These are phyloP conservation scores for Candida railenensis DNA, from an alignment of 805 yeast genomes.

Conservation along the genomic window DNA sequence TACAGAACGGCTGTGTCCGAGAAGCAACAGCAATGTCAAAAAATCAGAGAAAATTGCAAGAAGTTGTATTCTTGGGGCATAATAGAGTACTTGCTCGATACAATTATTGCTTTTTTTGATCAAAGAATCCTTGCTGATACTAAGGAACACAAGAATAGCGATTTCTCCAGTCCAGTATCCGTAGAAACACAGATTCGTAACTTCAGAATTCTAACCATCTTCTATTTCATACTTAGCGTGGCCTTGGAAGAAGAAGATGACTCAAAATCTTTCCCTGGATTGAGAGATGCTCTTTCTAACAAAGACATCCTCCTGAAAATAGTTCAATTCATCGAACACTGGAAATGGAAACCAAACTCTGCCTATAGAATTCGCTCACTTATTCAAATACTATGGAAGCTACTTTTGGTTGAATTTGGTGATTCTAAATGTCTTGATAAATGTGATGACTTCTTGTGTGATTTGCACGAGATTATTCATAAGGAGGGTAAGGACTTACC, in stretches of 20 bases:
- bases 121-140: constrained; percentile 5
- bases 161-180: constrained; percentile 1
- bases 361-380: constrained; percentile 55
- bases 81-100: constrained; percentile 10
- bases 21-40: constrained; percentile 9
- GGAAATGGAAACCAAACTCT: constrained; percentile 56
- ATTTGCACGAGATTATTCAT: constrained; percentile 36
- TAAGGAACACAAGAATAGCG: background rate
- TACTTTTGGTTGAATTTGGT: constrained; percentile 64
- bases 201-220: constrained; percentile 31
- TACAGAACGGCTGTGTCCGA: constrained; percentile 3
- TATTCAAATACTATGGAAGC: constrained; percentile 51
- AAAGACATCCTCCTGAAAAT: constrained; percentile 44
- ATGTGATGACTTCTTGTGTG: constrained; percentile 47
- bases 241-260: constrained; percentile 11
- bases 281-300: constrained; percentile 22
- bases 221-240: constrained; percentile 32
- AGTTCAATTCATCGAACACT: constrained; percentile 54
- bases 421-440: constrained; percentile 35
- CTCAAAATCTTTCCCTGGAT: constrained; percentile 6
- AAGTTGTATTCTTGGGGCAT: constrained; percentile 3
- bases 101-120: constrained; percentile 7
- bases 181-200: constrained; percentile 12
- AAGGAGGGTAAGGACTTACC: constrained; percentile 18
- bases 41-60: constrained; percentile 4